These are phyloP conservation scores for Solanum medicagineum DNA, from an alignment of 257 asterid species.

Conservation along the genomic window DNA sequence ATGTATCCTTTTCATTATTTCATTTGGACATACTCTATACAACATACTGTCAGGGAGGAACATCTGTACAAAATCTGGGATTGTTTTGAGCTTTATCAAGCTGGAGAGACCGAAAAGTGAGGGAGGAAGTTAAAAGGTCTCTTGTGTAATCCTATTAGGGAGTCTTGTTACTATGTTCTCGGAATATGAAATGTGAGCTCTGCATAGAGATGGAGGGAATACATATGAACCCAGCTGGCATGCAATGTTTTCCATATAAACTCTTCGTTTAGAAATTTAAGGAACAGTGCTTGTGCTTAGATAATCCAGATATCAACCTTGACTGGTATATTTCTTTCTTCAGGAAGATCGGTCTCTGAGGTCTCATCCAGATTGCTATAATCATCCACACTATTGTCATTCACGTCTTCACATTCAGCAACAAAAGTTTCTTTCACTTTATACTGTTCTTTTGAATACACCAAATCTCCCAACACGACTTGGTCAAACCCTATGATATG, in stretches of 20 bases:
- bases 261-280: not conserved
- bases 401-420: constrained; percentile 34
- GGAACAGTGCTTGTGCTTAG: not conserved
- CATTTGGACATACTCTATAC: not conserved
- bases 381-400: constrained; percentile 20
- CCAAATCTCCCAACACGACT: constrained; percentile 84
- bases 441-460: constrained; percentile 55
- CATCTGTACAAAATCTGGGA: not conserved
- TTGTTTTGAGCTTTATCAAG: not conserved
- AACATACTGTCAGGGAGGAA: not conserved
- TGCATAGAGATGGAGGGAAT: not conserved
- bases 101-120: not conserved
- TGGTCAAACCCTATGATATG: constrained; percentile 46
- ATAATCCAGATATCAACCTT: constrained; percentile 35
- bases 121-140: not conserved
- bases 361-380: constrained; percentile 34
- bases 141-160: not conserved
- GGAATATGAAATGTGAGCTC: not conserved
- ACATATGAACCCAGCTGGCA: not conserved
- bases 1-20: not conserved
- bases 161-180: not conserved
- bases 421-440: constrained; percentile 21
- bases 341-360: constrained; percentile 44
- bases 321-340: constrained; percentile 30
- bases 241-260: not conserved